Evolutionary conservation across 1,139 yeast genomes (phyloP).

Genomic region (Saccharomyces hybrid): DNA sequence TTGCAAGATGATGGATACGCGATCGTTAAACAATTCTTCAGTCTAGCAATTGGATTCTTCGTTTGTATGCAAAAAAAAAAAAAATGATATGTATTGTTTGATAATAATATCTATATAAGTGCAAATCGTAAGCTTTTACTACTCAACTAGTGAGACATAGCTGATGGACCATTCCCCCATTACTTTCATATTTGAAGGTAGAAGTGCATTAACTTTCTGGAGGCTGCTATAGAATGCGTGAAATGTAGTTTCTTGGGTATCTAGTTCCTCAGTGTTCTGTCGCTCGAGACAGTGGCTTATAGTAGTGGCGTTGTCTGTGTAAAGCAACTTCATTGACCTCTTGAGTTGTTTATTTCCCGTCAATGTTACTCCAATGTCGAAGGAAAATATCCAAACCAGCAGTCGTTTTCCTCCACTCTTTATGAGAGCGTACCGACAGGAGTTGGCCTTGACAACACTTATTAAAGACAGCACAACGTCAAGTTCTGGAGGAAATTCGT

Average conservation of each 20-base stretch:
- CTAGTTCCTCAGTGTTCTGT: not conserved
- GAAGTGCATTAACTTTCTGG: not conserved
- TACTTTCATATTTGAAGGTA: not conserved
- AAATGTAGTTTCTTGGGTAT: not conserved
- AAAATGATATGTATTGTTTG: no score
- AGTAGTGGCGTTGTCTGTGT: conserved; percentile 6
- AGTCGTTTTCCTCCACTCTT: conserved; percentile 8
- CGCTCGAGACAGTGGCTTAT: not conserved
- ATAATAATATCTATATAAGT: no score
- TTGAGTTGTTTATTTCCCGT: conserved; percentile 2
- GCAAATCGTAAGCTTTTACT: no score
- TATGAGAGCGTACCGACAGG: conserved; percentile 19
- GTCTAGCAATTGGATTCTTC: no score
- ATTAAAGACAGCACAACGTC: conserved; percentile 18
- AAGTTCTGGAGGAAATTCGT: conserved; percentile 15
- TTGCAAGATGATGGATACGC: no score
- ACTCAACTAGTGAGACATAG: no score
- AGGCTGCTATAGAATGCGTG: not conserved
- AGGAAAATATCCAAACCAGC: conserved; percentile 26
- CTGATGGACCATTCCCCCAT: no score
- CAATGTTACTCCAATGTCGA: conserved; percentile 15
- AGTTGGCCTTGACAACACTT: conserved; percentile 17
- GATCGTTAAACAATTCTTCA: no score
- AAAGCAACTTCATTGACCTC: conserved; percentile 18
- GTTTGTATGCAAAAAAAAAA: no score